These are phyloP conservation scores for Apiotrichum gamsii DNA, from an alignment of 1,284 basidiomycete genomes.

Conservation along the genomic window DNA sequence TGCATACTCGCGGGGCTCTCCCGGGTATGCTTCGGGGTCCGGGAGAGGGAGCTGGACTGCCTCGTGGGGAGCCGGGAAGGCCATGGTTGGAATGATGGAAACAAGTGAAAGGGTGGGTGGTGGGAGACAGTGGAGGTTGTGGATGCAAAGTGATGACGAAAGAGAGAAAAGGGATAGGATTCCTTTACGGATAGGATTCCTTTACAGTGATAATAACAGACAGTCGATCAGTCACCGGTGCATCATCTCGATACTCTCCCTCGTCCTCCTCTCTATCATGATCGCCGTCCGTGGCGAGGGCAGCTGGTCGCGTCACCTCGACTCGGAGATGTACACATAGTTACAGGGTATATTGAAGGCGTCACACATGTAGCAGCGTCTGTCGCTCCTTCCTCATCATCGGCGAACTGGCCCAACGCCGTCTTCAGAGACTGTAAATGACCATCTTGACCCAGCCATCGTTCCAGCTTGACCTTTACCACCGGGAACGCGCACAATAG, in stretches of 20 bases:
- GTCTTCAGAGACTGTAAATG: slow-evolving; percentile 24
- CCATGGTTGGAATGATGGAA: slow-evolving; percentile 12
- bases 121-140: slow-evolving; percentile 1
- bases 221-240: no score
- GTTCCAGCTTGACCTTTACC: slow-evolving; percentile 17
- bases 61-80: slow-evolving; percentile 24
- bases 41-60: slow-evolving; percentile 32
- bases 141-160: slow-evolving; percentile 11
- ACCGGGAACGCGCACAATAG: slow-evolving; percentile 23
- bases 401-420: slow-evolving; percentile 26
- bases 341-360: no score
- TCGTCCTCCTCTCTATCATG: no score
- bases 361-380: no score
- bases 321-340: not conserved
- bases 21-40: slow-evolving; percentile 37
- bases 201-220: no score
- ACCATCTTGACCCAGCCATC: slow-evolving; percentile 21
- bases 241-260: no score
- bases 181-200: no score
- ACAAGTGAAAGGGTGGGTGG: not conserved
- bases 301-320: slow-evolving; percentile 51
- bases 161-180: no score
- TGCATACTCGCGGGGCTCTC: slow-evolving; percentile 42
- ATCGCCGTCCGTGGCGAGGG: slow-evolving; percentile 76
- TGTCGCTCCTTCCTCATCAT: slow-evolving; percentile 63